Percentiles rank a stretch among this genome's conserved stretches.
Conservation (phyloP, 371 early-diverging fungal genomes). For the Rhizomucor pusillus region DNA sequence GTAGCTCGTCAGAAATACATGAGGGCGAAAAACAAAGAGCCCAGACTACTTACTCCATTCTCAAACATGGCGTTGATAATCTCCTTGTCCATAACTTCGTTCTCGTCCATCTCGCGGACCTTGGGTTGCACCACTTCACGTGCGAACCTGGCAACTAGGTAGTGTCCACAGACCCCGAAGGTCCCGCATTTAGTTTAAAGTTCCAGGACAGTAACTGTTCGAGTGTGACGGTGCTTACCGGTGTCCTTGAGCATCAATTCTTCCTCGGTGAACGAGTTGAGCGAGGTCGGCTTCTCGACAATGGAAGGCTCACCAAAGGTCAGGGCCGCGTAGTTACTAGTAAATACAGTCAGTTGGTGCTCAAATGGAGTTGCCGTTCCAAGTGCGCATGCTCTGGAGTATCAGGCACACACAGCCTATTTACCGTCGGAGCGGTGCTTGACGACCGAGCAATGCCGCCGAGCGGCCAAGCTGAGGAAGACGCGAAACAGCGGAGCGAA, state of each 20-base stretch:
- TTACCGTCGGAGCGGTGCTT: slow-evolving; percentile 9
- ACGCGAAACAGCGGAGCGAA: slow-evolving; percentile 8
- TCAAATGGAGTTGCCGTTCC: too few species aligned
- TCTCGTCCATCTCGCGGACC: slow-evolving; percentile 93
- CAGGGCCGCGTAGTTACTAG: slow-evolving; percentile 17
- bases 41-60: slow-evolving; percentile 71
- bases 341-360: too few species aligned
- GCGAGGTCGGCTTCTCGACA: slow-evolving; percentile 48
- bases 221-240: slow-evolving; percentile 40
- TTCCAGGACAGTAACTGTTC: background rate
- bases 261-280: slow-evolving; percentile 80
- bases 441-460: slow-evolving; percentile 6
- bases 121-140: slow-evolving; percentile 79
- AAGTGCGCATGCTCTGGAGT: too few species aligned
- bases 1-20: slow-evolving; percentile 2
- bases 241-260: slow-evolving; percentile 76
- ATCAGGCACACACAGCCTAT: too few species aligned
- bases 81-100: slow-evolving; percentile 75
- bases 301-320: slow-evolving; percentile 15
- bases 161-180: background rate
- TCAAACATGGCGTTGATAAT: slow-evolving; percentile 89
- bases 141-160: slow-evolving; percentile 85
- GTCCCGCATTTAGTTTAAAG: background rate
- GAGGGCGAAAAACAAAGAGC: background rate
- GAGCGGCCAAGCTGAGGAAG: slow-evolving; percentile 14